Evolutionary conservation across 306 rosid genomes (phyloP).

Genomic region (Corylus americana): DNA sequence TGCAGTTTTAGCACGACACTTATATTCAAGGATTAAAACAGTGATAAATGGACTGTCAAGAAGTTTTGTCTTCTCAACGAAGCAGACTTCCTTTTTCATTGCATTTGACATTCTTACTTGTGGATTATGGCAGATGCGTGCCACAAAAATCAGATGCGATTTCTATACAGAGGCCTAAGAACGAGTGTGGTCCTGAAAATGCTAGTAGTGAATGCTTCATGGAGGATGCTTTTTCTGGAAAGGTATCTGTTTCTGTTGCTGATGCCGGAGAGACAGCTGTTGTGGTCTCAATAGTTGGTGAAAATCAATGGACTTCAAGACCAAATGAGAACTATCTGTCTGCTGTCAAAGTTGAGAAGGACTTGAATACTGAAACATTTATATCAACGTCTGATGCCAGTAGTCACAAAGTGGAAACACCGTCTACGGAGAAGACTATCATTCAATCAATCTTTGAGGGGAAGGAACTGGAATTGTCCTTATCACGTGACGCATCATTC

Average conservation of each 20-base stretch:
- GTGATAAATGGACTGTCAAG: conserved; percentile 7
- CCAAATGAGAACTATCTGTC: conserved; percentile 42
- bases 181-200: conserved; percentile 39
- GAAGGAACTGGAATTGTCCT: conserved; percentile 60
- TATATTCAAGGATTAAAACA: conserved; percentile 10
- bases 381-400: conserved; percentile 38
- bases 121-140: conserved; percentile 63
- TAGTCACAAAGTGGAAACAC: conserved; percentile 35
- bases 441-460: conserved; percentile 40
- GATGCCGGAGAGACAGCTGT: conserved; percentile 94
- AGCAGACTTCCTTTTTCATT: conserved; percentile 24
- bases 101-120: conserved; percentile 29
- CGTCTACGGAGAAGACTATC: conserved; percentile 26
- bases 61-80: conserved; percentile 26
- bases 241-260: conserved; percentile 79
- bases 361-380: conserved; percentile 46
- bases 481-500: conserved; percentile 45
- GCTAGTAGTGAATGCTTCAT: conserved; percentile 35
- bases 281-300: conserved; percentile 84
- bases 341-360: conserved; percentile 48
- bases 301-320: conserved; percentile 40
- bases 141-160: conserved; percentile 43
- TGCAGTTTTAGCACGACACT: not conserved
- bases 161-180: conserved; percentile 34
- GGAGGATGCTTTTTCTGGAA: conserved; percentile 56